Evolutionary conservation across 83 land plant species (phyloP).

Genomic region (Isoetes engelmannii): DNA sequence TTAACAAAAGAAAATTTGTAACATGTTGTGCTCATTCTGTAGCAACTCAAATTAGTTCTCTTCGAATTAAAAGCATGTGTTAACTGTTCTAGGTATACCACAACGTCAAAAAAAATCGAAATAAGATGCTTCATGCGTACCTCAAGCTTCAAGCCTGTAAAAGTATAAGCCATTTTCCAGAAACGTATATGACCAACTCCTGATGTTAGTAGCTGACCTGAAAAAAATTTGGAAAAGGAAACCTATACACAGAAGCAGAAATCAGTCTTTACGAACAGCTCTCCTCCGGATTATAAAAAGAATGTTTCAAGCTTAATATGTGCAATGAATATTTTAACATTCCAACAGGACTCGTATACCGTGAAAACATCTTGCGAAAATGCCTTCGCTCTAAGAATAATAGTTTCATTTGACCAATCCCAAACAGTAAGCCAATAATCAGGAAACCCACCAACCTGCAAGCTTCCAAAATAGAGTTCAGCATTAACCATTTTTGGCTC

Average conservation of each 20-base stretch:
- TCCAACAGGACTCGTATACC: constrained; percentile 14
- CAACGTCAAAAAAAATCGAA: no score
- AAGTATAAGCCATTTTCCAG: constrained; percentile 45
- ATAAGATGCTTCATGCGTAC: background rate
- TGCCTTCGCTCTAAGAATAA: constrained; percentile 36
- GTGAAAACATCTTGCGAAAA: constrained; percentile 42
- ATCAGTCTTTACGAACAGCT: no score
- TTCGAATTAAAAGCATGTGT: no score
- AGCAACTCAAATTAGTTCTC: no score
- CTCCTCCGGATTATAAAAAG: no score
- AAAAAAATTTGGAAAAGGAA: constrained; percentile 29
- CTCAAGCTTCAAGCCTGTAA: constrained; percentile 47
- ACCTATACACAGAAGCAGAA: constrained; percentile 18
- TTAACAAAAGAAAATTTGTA: no score
- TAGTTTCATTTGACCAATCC: constrained; percentile 36
- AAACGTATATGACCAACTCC: constrained; percentile 43
- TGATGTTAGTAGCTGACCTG: constrained; percentile 34
- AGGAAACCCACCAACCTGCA: constrained; percentile 42
- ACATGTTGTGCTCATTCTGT: no score
- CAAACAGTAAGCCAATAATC: constrained; percentile 42
- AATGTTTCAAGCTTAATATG: no score
- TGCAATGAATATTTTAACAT: background rate
- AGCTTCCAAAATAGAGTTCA: background rate
- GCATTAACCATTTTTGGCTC: background rate
- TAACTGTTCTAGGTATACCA: no score